phyloP scores from a whole-genome alignment of 1,139 yeast species.

The Protomyces inundatus region DNA sequence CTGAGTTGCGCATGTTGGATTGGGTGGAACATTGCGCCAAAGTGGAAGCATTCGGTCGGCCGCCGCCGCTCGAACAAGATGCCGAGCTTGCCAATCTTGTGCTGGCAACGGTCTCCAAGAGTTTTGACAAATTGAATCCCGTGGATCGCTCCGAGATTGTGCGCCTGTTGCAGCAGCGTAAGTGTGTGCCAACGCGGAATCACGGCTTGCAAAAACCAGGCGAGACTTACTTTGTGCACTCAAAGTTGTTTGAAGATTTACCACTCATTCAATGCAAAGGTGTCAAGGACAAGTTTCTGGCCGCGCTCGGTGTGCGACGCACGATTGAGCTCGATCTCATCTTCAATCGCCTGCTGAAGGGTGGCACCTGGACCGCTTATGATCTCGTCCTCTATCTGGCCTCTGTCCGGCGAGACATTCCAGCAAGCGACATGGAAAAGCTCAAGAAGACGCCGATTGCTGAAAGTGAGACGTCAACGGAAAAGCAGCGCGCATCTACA shows the following conservation, averaged over 20 bases:
- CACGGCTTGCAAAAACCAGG: slow-evolving; percentile 41
- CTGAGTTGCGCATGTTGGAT: slow-evolving; percentile 33
- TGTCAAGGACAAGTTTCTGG: slow-evolving; percentile 37
- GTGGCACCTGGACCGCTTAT: slow-evolving; percentile 40
- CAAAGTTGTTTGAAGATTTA: slow-evolving; percentile 41
- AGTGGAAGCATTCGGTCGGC: background rate
- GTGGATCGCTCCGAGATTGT: slow-evolving; percentile 29
- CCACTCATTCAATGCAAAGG: slow-evolving; percentile 38
- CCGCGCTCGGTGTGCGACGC: slow-evolving; percentile 40
- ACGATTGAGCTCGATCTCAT: slow-evolving; percentile 44
- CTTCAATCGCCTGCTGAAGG: slow-evolving; percentile 38
- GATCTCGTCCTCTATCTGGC: slow-evolving; percentile 41
- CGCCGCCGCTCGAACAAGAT: slow-evolving; percentile 32
- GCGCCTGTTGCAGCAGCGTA: slow-evolving; percentile 32
- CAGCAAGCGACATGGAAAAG: slow-evolving; percentile 18
- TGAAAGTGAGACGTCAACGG: slow-evolving; percentile 33
- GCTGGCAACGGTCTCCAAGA: slow-evolving; percentile 34
- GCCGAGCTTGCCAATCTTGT: slow-evolving; percentile 37
- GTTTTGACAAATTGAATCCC: slow-evolving; percentile 35
- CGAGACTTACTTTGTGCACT: slow-evolving; percentile 39
- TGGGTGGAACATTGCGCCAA: slow-evolving; percentile 37
- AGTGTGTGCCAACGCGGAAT: slow-evolving; percentile 41
- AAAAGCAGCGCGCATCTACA: slow-evolving; percentile 37
- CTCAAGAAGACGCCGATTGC: slow-evolving; percentile 16
- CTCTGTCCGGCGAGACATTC: slow-evolving; percentile 28